Conservation (phyloP, 2,329 filamentous ascomycete species). For the Sclerotinia borealis region DNA sequence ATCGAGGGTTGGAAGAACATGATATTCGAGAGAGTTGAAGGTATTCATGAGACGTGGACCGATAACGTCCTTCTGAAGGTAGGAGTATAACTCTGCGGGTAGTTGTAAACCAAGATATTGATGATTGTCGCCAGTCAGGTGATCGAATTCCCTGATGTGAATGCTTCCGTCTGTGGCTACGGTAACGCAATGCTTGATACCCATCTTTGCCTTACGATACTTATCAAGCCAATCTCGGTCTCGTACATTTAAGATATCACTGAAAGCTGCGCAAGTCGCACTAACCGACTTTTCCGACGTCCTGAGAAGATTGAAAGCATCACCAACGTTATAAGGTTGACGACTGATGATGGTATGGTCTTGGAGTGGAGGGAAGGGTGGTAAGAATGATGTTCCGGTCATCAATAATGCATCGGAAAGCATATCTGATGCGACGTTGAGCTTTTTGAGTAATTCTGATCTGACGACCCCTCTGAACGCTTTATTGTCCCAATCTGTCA, state of each 20-base stretch:
- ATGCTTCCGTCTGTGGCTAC: conserved; percentile 60
- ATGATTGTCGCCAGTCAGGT: conserved; percentile 76
- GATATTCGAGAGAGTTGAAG: conserved; percentile 72
- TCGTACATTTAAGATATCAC: conserved; percentile 67
- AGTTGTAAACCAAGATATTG: conserved; percentile 87
- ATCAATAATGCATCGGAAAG: conserved; percentile 82
- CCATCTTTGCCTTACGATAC: conserved; percentile 79
- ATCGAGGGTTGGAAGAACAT: conserved; percentile 79
- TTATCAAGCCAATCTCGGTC: conserved; percentile 75
- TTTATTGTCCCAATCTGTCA: conserved; percentile 59
- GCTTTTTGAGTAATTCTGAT: conserved; percentile 61
- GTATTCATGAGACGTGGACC: conserved; percentile 73
- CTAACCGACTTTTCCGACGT: conserved; percentile 64
- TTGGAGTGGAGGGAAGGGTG: conserved; percentile 71
- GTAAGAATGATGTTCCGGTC: conserved; percentile 73
- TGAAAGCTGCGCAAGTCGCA: conserved; percentile 68
- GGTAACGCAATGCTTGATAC: conserved; percentile 80
- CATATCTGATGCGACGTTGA: conserved; percentile 61
- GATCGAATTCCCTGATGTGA: conserved; percentile 64
- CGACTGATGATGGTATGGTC: conserved; percentile 49
- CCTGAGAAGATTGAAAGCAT: conserved; percentile 73
- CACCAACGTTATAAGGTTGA: conserved; percentile 54
- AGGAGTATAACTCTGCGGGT: conserved; percentile 84
- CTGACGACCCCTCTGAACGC: conserved; percentile 59
- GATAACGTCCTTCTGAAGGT: conserved; percentile 77